Conservation (phyloP, 257 asterid species). For the Rauvolfia tetraphylla region DNA sequence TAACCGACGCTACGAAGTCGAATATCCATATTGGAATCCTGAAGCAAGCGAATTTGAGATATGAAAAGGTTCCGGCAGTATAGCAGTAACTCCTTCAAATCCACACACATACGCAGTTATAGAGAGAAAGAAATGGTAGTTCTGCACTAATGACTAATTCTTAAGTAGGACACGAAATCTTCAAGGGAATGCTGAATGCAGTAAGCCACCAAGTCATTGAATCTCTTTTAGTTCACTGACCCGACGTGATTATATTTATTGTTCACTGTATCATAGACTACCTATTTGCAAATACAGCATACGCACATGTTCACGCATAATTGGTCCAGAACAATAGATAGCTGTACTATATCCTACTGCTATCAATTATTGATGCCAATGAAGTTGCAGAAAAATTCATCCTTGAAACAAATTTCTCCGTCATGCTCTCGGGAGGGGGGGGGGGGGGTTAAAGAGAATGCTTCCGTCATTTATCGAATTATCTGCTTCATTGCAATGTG, state of each 20-base stretch:
- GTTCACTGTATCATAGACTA: slow-evolving; percentile 23
- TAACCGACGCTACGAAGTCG: slow-evolving; percentile 13
- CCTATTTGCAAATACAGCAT: slow-evolving; percentile 17
- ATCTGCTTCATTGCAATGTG: neutral
- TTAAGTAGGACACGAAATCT: slow-evolving; percentile 24
- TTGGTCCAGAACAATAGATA: neutral
- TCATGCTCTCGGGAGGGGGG: neutral
- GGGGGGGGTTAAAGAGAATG: no score
- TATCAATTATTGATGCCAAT: neutral
- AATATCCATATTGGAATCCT: slow-evolving; percentile 36
- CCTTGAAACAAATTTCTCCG: neutral
- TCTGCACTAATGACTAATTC: slow-evolving; percentile 8
- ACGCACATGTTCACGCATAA: neutral
- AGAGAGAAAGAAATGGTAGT: neutral
- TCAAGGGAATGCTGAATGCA: slow-evolving; percentile 37
- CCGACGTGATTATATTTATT: slow-evolving; percentile 46
- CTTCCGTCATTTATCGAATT: neutral
- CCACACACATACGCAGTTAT: neutral
- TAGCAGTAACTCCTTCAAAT: neutral
- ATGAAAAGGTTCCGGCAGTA: slow-evolving; percentile 4
- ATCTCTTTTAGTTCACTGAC: slow-evolving; percentile 55
- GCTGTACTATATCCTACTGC: neutral
- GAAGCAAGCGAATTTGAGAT: slow-evolving; percentile 21
- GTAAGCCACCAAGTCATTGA: slow-evolving; percentile 32
- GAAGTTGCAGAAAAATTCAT: neutral